Base-by-base conservation (phyloP, 495 filamentous ascomycete species). In the Chlorociboria aeruginascens region DNA sequence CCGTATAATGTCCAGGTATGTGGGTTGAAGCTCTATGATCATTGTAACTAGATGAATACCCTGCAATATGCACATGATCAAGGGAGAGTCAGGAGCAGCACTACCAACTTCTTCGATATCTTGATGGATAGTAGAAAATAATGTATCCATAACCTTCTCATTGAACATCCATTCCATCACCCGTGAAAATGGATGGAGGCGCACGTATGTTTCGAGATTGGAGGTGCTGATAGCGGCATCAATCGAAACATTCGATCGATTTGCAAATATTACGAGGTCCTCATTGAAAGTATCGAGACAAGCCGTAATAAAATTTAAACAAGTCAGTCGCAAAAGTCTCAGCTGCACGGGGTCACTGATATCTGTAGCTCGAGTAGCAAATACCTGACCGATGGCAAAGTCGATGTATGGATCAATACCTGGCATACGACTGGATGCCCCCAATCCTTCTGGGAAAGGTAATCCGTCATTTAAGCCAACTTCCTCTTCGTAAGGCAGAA, bases 161-260 rank as follows among this genome's bases (percentile, higher is more conserved):
- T 94, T 95, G 60, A 94, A 95, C 62, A 97, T 73, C 86, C 93
- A 97, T 61, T 97, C 93, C 79, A 95, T 92, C 17, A 89, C 85
- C 33, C 92, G 78, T 14, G 84, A 79, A 55, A 95, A 96, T 8
- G 92, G 88, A 65, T 99, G 92, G 20, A 95, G 72, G 6, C 79
- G 76, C 46, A 87, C 74, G 55, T 99, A 99, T 12, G 71, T 70
- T 40, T 77, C 70, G 25, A 97, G 64, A 14, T 79, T 82, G 3
- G 80, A 81, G 30, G 83, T 68, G 37, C 77, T 71, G 49, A 90
- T 81, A 6, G 80, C 77, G 12, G 71, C 56, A 63, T 96, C 89
- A 6, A 93, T 77, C 20, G 74, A 61, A 8, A 89, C 63, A 45
- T 76, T 81, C 2, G 85, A 80, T 49, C 80, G 72, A 56, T 83